phyloP scores from a whole-genome alignment of 2,329 filamentous ascomycete species.

The Ophiocordyceps camponoti-floridani region DNA sequence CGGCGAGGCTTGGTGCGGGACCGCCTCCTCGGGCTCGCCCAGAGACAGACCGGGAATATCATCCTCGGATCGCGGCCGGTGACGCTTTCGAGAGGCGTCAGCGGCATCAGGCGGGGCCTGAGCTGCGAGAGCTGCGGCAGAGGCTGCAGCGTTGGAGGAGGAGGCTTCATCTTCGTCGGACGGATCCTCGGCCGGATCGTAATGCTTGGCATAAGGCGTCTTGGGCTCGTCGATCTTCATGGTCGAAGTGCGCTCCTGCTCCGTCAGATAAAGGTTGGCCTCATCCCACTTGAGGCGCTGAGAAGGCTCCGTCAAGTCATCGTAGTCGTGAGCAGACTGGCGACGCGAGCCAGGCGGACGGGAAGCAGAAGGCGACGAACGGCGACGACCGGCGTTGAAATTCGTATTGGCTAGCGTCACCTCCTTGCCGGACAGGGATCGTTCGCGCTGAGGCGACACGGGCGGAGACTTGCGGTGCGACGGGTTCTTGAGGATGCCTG shows the following conservation, averaged over 20 bases:
- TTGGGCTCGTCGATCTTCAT: conserved; percentile 99
- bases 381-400: conserved; percentile 79
- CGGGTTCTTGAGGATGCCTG: conserved; percentile 90
- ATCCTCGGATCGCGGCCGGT: conserved; percentile 31
- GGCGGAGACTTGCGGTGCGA: conserved; percentile 39
- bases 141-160: neutral
- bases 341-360: conserved; percentile 50
- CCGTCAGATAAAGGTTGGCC: conserved; percentile 89
- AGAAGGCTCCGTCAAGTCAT: conserved; percentile 28
- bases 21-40: conserved; percentile 71
- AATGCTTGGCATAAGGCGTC: conserved; percentile 86
- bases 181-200: conserved; percentile 77
- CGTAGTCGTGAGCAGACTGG: conserved; percentile 37
- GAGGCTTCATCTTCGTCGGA: conserved; percentile 49
- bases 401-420: conserved; percentile 88
- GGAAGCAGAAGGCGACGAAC: conserved; percentile 58
- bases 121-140: neutral
- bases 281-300: conserved; percentile 95
- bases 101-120: conserved; percentile 44
- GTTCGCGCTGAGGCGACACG: conserved; percentile 20
- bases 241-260: conserved; percentile 84
- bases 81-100: conserved; percentile 7
- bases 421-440: conserved; percentile 54
- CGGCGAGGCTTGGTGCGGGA: conserved; percentile 23
- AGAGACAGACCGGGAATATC: conserved; percentile 87